These are phyloP conservation scores for Myrmaecium sp. DNA, from an alignment of 2,329 filamentous ascomycete species.

Conservation along the genomic window DNA sequence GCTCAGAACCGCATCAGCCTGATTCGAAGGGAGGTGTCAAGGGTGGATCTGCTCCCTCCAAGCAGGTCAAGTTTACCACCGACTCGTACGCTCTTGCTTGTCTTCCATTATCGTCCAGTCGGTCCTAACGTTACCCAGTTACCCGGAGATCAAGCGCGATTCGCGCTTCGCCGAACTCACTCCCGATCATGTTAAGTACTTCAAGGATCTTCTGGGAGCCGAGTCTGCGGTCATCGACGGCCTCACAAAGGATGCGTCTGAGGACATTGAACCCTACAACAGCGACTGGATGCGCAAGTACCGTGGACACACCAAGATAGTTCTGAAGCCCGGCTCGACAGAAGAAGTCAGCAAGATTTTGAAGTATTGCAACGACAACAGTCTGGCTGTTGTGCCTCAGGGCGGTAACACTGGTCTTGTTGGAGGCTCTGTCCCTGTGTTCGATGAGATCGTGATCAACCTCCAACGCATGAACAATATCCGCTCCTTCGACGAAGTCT, in stretches of 20 bases:
- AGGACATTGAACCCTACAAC: conserved; percentile 85
- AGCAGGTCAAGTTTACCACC: conserved; percentile 57
- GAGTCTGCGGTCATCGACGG: conserved; percentile 73
- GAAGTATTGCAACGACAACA: conserved; percentile 86
- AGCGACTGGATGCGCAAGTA: conserved; percentile 99
- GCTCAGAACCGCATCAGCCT: conserved; percentile 23
- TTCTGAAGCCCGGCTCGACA: conserved; percentile 69
- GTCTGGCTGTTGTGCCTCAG: conserved; percentile 86
- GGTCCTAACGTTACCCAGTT: conserved; percentile 25
- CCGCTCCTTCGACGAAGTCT: conserved; percentile 81
- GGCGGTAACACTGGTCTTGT: conserved; percentile 95
- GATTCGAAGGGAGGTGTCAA: conserved; percentile 18
- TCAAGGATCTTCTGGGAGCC: conserved; percentile 63
- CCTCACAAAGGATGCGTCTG: conserved; percentile 52
- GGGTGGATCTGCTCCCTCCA: conserved; percentile 17
- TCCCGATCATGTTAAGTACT: conserved; percentile 63
- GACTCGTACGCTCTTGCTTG: conserved; percentile 55
- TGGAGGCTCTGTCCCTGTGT: conserved; percentile 88
- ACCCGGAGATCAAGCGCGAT: conserved; percentile 70
- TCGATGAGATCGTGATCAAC: conserved; percentile 94
- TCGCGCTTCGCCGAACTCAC: conserved; percentile 57
- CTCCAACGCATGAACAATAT: conserved; percentile 82
- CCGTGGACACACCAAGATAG: conserved; percentile 71
- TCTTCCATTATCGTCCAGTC: background rate
- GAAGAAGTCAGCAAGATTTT: conserved; percentile 82